Conservation (phyloP, 441 rosid genomes). For the Brassica hybrid region DNA sequence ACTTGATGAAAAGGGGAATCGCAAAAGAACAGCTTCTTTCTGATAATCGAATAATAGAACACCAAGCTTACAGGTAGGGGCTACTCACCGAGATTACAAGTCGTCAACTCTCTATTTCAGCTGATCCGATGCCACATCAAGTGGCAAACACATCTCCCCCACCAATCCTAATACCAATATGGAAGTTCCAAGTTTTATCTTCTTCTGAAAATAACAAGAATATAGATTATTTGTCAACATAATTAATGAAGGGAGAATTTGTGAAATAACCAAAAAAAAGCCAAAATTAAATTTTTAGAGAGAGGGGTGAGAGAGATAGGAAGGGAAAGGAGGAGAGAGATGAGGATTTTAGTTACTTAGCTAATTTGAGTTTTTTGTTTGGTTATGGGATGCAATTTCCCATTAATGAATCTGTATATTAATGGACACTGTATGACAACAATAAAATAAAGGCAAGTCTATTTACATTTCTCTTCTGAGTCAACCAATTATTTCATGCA, state of each 20-base stretch:
- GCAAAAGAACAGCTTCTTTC: constrained; percentile 44
- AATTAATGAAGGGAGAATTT: no score
- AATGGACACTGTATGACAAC: not conserved
- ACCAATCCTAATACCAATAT: not conserved
- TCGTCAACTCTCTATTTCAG: not conserved
- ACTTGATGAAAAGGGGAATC: constrained; percentile 71
- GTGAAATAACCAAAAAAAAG: no score
- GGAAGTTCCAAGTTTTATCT: no score
- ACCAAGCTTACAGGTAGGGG: not conserved
- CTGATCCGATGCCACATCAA: not conserved
- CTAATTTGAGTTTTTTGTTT: no score
- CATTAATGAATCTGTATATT: no score
- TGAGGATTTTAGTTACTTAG: no score
- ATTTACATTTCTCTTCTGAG: not conserved
- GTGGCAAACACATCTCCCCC: no score
- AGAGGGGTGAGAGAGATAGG: no score
- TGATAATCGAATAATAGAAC: not conserved
- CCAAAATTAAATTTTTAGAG: no score
- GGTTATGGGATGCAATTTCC: no score
- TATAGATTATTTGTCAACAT: no score
- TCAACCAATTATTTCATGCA: not conserved
- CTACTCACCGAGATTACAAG: not conserved
- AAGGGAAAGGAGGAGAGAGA: no score
- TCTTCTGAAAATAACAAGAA: not conserved
- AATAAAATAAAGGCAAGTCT: not conserved